Conservation (phyloP, 495 filamentous ascomycete species). For the Rostrohypoxylon terebratum region DNA sequence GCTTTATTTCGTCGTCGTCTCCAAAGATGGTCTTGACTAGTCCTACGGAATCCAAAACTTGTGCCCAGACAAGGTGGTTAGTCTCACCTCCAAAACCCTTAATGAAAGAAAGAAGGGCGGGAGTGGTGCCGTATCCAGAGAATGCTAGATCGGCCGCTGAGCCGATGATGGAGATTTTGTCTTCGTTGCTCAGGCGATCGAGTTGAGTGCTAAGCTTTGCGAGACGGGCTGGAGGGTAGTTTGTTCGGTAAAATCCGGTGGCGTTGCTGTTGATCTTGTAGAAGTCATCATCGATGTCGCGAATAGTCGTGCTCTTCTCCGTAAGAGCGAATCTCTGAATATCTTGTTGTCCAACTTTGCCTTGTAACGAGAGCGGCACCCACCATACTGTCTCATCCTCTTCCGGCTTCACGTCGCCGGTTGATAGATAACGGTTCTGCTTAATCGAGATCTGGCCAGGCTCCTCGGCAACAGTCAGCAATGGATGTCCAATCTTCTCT, state of each 20-base stretch:
- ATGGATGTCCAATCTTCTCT: slow-evolving; percentile 90
- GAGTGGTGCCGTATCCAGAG: slow-evolving; percentile 83
- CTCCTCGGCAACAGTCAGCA: slow-evolving; percentile 86
- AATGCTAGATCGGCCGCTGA: slow-evolving; percentile 93
- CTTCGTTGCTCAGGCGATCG: slow-evolving; percentile 78
- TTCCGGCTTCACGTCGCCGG: slow-evolving; percentile 83
- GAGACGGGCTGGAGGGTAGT: slow-evolving; percentile 84
- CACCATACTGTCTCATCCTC: slow-evolving; percentile 97
- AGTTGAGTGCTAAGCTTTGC: slow-evolving; percentile 80
- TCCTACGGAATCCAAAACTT: slow-evolving; percentile 76
- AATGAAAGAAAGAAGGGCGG: slow-evolving; percentile 81
- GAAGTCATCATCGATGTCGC: slow-evolving; percentile 78
- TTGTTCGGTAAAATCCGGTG: slow-evolving; percentile 92
- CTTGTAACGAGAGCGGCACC: slow-evolving; percentile 85
- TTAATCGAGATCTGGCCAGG: slow-evolving; percentile 81
- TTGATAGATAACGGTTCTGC: slow-evolving; percentile 88
- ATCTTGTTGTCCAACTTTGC: slow-evolving; percentile 64
- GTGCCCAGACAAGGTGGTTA: slow-evolving; percentile 89
- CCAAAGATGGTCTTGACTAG: slow-evolving; percentile 64
- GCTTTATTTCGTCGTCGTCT: slow-evolving; percentile 65
- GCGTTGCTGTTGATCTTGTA: slow-evolving; percentile 94
- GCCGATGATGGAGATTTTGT: slow-evolving; percentile 90
- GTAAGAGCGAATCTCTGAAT: slow-evolving; percentile 71
- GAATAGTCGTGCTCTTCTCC: slow-evolving; percentile 77
- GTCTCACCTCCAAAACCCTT: slow-evolving; percentile 83